Conservation (phyloP, 1,139 yeast genomes). For the Lodderomyces elongisporus region DNA sequence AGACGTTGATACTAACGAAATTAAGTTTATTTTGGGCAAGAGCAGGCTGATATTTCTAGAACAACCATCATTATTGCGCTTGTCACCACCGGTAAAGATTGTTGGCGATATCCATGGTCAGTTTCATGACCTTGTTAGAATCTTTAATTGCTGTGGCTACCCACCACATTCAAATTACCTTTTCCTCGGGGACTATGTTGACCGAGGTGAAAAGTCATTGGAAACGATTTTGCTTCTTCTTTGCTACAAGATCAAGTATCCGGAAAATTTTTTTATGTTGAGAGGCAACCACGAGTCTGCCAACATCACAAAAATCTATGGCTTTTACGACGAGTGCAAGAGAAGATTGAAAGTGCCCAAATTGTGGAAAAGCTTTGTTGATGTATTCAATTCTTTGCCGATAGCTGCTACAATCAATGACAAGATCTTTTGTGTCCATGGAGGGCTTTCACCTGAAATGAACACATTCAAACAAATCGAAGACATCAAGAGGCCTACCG, state of each 20-base stretch:
- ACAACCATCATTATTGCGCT: slow-evolving; percentile 72
- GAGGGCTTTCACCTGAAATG: slow-evolving; percentile 79
- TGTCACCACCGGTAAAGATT: slow-evolving; percentile 80
- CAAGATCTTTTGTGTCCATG: slow-evolving; percentile 83
- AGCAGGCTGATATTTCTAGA: slow-evolving; percentile 65
- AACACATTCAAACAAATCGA: slow-evolving; percentile 62
- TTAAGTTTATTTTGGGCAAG: slow-evolving; percentile 59
- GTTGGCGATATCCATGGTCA: slow-evolving; percentile 91
- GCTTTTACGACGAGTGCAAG: slow-evolving; percentile 86
- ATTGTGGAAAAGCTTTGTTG: slow-evolving; percentile 73
- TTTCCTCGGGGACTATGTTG: slow-evolving; percentile 83
- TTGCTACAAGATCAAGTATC: slow-evolving; percentile 75
- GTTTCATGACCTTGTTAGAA: slow-evolving; percentile 67
- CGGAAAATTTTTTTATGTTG: slow-evolving; percentile 76
- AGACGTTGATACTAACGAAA: slow-evolving; percentile 48
- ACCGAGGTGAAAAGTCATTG: slow-evolving; percentile 76
- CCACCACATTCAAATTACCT: slow-evolving; percentile 78
- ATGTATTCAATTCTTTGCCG: slow-evolving; percentile 81
- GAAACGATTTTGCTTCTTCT: slow-evolving; percentile 70
- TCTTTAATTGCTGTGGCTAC: slow-evolving; percentile 71
- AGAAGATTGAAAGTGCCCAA: slow-evolving; percentile 56
- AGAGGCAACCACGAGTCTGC: slow-evolving; percentile 88
- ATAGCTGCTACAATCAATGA: slow-evolving; percentile 84
- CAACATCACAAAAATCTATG: slow-evolving; percentile 76
- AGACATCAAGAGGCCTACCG: slow-evolving; percentile 74